phyloP scores from a whole-genome alignment of 2,329 filamentous ascomycete genomes.

The Beauveria asiatica region DNA sequence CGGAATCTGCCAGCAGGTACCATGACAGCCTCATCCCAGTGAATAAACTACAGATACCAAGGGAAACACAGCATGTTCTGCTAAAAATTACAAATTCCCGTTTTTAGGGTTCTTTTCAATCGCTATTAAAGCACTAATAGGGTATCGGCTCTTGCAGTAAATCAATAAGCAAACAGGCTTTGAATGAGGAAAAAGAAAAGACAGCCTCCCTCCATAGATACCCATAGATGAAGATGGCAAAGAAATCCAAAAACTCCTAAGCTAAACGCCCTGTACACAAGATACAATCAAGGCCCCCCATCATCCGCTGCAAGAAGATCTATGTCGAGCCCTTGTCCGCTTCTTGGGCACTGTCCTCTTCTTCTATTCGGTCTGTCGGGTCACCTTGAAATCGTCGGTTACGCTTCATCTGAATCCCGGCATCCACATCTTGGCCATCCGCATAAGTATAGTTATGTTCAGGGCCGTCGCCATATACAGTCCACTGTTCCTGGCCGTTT shows the following conservation, averaged over 20 bases:
- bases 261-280: neutral
- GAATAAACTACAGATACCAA: too few relatives aligned
- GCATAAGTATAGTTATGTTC: slow-evolving; percentile 24
- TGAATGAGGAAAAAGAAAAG: neutral
- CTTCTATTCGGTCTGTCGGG: slow-evolving; percentile 28
- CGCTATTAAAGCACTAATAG: slow-evolving; percentile 2
- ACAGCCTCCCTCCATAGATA: neutral
- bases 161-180: slow-evolving; percentile 2
- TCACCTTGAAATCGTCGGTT: slow-evolving; percentile 27
- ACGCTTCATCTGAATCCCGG: slow-evolving; percentile 27
- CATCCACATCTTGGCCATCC: slow-evolving; percentile 24
- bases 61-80: neutral
- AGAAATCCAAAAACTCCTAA: slow-evolving; percentile 4
- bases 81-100: neutral
- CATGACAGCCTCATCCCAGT: too few relatives aligned
- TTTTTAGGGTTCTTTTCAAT: neutral
- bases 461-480: slow-evolving; percentile 16
- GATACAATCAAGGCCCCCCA: neutral
- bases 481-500: slow-evolving; percentile 1
- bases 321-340: neutral
- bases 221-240: neutral
- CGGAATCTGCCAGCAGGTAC: too few relatives aligned
- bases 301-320: neutral
- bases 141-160: slow-evolving; percentile 3
- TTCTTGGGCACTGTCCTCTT: slow-evolving; percentile 21